Evolutionary conservation across 2,329 filamentous ascomycete species (phyloP).

Genomic region (Kalaharituber pfeilii): DNA sequence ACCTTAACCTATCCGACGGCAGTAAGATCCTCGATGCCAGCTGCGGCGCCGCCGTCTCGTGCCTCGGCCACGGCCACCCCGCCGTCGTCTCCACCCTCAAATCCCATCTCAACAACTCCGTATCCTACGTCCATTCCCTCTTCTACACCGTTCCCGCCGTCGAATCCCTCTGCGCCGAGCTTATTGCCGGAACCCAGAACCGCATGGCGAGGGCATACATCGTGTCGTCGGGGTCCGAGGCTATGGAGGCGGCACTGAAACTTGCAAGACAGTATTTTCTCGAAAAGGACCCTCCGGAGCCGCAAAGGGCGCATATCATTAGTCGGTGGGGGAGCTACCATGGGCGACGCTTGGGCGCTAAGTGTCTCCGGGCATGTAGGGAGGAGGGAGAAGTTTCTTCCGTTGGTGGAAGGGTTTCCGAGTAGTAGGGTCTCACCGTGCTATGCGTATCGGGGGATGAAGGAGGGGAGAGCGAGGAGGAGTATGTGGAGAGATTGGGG

Average conservation of each 20-base stretch:
- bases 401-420: too few species aligned
- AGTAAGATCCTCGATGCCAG: slow-evolving; percentile 52
- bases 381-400: too few species aligned
- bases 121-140: slow-evolving; percentile 42
- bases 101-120: slow-evolving; percentile 40
- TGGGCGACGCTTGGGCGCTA: slow-evolving; percentile 50
- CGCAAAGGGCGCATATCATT: slow-evolving; percentile 43
- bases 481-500: slow-evolving; percentile 44
- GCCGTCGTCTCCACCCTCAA: slow-evolving; percentile 43
- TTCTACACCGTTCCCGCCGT: slow-evolving; percentile 40
- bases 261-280: slow-evolving; percentile 48
- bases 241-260: slow-evolving; percentile 51
- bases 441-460: slow-evolving; percentile 44
- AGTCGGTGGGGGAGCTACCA: slow-evolving; percentile 50
- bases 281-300: slow-evolving; percentile 37
- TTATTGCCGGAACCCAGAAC: slow-evolving; percentile 35
- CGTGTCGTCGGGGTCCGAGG: slow-evolving; percentile 41
- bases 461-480: slow-evolving; percentile 36
- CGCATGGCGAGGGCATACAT: background rate
- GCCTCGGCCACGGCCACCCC: slow-evolving; percentile 48
- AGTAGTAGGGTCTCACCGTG: slow-evolving; percentile 51
- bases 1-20: slow-evolving; percentile 38
- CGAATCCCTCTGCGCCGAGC: slow-evolving; percentile 35
- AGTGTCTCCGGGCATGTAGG: too few species aligned
- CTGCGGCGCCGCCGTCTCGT: slow-evolving; percentile 54